Percentiles rank a stretch among this genome's conserved stretches.
phyloP scores from a whole-genome alignment of 805 yeast species.

The Zygosaccharomyces rouxii region DNA sequence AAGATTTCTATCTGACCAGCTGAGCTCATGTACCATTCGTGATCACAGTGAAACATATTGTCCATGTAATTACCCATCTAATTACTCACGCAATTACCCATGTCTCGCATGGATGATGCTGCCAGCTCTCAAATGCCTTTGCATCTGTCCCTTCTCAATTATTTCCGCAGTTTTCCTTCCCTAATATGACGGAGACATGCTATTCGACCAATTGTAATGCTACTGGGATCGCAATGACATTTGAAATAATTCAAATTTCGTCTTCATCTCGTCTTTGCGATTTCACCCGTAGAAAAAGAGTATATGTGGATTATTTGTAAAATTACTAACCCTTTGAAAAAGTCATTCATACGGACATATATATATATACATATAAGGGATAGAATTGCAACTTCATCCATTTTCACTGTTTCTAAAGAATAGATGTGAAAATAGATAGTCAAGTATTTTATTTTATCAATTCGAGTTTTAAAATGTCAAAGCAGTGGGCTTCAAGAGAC shows the following conservation, averaged over 20 bases:
- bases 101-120: no score
- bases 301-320: neutral
- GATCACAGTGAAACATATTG: no score
- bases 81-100: no score
- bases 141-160: no score
- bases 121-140: no score
- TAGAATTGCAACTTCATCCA: neutral
- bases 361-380: neutral
- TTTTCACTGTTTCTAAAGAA: neutral
- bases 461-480: conserved; percentile 18
- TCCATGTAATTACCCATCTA: no score
- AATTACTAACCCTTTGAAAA: neutral
- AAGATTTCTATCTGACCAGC: no score
- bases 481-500: conserved; percentile 34
- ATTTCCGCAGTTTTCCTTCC: no score
- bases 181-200: no score
- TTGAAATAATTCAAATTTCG: neutral
- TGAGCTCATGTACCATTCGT: no score
- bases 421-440: neutral
- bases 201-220: neutral
- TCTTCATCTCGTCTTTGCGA: neutral
- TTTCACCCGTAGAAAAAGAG: neutral
- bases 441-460: neutral
- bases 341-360: neutral
- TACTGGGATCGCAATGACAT: neutral